Evolutionary conservation across 2,329 filamentous ascomycete species (phyloP).

Genomic region (Teratosphaeria nubilosa): DNA sequence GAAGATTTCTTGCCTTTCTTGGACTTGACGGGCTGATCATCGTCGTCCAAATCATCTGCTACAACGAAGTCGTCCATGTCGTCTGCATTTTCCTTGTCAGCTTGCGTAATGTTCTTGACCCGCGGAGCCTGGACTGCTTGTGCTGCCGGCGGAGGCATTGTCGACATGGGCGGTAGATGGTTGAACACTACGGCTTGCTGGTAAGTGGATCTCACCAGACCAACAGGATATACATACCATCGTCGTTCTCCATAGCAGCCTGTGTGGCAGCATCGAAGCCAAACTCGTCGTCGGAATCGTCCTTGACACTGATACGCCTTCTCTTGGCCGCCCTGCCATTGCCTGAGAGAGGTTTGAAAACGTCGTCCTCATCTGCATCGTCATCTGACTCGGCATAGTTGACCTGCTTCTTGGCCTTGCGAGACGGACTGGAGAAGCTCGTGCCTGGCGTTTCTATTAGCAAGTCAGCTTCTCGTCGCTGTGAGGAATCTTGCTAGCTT

Average conservation of each 20-base stretch:
- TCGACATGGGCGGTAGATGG: constrained; percentile 3
- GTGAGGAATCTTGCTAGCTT: constrained; percentile 21
- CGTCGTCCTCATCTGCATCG: constrained; percentile 59
- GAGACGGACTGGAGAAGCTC: constrained; percentile 60
- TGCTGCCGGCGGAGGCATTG: not conserved
- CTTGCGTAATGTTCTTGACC: constrained; percentile 1
- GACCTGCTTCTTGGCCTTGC: constrained; percentile 60
- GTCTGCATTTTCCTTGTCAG: constrained; percentile 23
- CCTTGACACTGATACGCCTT: constrained; percentile 53
- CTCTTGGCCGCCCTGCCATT: constrained; percentile 44
- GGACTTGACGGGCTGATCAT: constrained; percentile 40
- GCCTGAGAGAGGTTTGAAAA: constrained; percentile 48
- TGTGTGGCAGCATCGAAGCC: constrained; percentile 48
- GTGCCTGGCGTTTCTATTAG: constrained; percentile 36
- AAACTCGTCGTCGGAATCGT: constrained; percentile 54
- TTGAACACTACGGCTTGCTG: constrained; percentile 10
- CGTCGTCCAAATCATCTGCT: constrained; percentile 71
- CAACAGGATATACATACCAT: constrained; percentile 37
- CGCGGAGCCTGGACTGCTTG: not conserved
- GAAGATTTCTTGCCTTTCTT: constrained; percentile 51
- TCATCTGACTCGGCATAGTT: constrained; percentile 82
- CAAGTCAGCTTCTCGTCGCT: constrained; percentile 21
- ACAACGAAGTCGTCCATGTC: constrained; percentile 80
- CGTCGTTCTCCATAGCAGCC: constrained; percentile 49
- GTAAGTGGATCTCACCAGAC: constrained; percentile 8